Base-by-base conservation (phyloP, 2,329 filamentous ascomycete species). In the Sclerotinia trifoliorum region DNA sequence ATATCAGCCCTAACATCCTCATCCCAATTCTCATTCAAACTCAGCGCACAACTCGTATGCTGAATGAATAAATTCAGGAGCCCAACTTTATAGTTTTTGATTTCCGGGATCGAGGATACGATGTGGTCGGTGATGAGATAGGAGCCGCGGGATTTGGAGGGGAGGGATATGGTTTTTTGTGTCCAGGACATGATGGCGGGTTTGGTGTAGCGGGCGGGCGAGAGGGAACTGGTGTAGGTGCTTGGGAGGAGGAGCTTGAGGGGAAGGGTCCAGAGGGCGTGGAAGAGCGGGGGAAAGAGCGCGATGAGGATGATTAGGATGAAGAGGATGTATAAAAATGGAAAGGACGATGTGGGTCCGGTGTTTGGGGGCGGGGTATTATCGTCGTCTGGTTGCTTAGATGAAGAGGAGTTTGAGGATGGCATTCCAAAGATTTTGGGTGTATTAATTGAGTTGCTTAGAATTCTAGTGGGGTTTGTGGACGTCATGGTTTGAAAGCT, bases 21-120 rank as follows among this genome's bases (percentile, higher is more conserved):
- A 77, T 94, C 92, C 80, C 86, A 90, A 81, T 98, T 98, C 85
- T 99, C 95, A 78, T 99, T 99, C 75, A 99, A 82, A 70, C 88
- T 92, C 65, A 99, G 84, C 17, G 91, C 95, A 80, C 93, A 97
- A 76, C 88, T 93, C 6, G 95, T 99, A 81, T 99, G 95, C 81
- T 99, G 94, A 66, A 98, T 85, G 79, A 98, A 99, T 58, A 99
- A 84, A 78, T 97, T 89, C 71, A 98, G 82, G 70, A 96, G 81
- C 56, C 93, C 93, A 74, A 95, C 87, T 79, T 94, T 94, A 85
- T 96, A 97, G 73, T 86, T 79, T 69, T 84, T 83, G 72, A 98
- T 86, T 80, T 97, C 93, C 5, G 94, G 94, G 0, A 98, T 81
- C 69, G 88, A 83, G 62, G 83, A 82, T 35, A 87, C 74, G 67